These are phyloP conservation scores for Trichoderma sp. DNA, from an alignment of 2,329 filamentous ascomycete genomes.

Conservation along the genomic window DNA sequence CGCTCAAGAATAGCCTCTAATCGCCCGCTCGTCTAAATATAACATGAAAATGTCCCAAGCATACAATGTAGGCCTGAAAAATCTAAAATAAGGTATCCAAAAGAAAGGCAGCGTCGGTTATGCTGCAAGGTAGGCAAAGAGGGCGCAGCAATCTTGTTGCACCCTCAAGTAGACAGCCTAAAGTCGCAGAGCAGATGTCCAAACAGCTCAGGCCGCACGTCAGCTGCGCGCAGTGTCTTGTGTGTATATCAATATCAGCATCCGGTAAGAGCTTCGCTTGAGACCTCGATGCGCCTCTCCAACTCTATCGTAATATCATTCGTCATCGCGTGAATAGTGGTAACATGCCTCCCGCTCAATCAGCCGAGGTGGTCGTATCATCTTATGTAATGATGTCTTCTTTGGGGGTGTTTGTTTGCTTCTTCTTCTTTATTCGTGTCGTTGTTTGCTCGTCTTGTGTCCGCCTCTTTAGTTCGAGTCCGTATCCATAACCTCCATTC, in stretches of 20 bases:
- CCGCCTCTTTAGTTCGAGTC: conserved; percentile 39
- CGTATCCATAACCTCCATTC: conserved; percentile 55
- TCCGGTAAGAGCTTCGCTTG: conserved; percentile 1
- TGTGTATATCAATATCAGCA: conserved; percentile 15
- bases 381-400: not conserved
- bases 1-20: not conserved
- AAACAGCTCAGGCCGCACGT: not conserved
- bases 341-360: conserved; percentile 1
- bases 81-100: conserved; percentile 30
- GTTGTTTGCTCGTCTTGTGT: not conserved
- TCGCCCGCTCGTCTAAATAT: conserved; percentile 10
- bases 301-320: conserved; percentile 25
- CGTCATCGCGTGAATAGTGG: conserved; percentile 14
- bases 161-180: not conserved
- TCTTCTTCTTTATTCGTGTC: not conserved
- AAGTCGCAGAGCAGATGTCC: not conserved
- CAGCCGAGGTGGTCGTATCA: not conserved
- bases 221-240: not conserved
- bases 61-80: conserved; percentile 27
- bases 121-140: conserved; percentile 26
- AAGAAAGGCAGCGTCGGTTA: conserved; percentile 15
- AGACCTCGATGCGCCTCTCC: conserved; percentile 17
- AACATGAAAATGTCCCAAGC: not conserved
- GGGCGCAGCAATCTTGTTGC: conserved; percentile 15
- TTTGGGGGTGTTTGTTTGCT: not conserved